Evolutionary conservation across 73 alveolate species (phyloP).

Genomic region (Paramecium pentaurelia): DNA sequence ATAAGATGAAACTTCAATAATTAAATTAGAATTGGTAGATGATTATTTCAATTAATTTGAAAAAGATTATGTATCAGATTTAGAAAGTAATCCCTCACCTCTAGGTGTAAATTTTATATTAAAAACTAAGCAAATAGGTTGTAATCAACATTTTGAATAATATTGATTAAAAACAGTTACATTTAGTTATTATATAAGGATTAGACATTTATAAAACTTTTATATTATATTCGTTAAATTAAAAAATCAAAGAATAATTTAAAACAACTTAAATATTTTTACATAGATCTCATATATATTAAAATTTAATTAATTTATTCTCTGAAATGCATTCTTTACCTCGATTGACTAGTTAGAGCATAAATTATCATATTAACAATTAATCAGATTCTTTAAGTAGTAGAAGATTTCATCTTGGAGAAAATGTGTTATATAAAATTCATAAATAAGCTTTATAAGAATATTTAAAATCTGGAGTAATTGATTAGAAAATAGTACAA

Average conservation of each 20-base stretch:
- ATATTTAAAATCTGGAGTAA: not conserved
- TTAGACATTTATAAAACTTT: not conserved
- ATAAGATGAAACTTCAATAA: not conserved
- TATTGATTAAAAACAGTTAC: not conserved
- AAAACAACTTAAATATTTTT: not conserved
- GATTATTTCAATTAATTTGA: not conserved
- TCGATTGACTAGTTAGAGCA: not conserved
- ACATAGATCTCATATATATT: not conserved
- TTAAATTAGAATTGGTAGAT: not conserved
- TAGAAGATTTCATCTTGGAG: not conserved
- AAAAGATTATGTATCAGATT: not conserved
- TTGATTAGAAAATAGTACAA: not conserved
- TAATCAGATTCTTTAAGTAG: not conserved
- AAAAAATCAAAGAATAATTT: not conserved
- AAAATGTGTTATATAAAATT: not conserved
- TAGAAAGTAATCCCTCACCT: not conserved
- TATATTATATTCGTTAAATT: not conserved
- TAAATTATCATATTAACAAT: not conserved
- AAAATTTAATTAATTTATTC: not conserved
- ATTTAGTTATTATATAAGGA: not conserved
- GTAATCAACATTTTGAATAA: not conserved
- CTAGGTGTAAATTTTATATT: not conserved
- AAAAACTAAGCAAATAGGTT: not conserved
- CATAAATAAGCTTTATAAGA: not conserved
- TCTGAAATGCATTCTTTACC: not conserved